Evolutionary conservation across 306 rosid genomes (phyloP).

Genomic region (Citrullus amarus): DNA sequence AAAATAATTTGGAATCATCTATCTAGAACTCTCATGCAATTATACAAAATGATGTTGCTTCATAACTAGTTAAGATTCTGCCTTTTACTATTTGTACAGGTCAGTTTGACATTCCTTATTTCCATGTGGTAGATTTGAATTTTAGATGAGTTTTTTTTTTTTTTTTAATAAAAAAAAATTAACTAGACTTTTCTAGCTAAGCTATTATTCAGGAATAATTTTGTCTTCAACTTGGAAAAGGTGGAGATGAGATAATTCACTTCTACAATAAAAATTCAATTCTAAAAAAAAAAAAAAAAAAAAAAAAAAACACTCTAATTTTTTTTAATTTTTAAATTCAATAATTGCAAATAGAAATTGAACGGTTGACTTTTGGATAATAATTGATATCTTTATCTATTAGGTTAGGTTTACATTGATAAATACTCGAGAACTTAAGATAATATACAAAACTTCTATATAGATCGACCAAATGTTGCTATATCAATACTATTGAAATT

Average conservation of each 20-base stretch:
- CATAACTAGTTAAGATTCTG: background rate
- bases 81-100: background rate
- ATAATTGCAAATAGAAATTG: no score
- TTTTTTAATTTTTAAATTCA: no score
- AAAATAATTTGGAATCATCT: background rate
- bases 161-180: background rate
- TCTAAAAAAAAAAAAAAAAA: no score
- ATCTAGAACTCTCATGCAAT: constrained; percentile 2
- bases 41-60: background rate
- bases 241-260: background rate
- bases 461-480: background rate
- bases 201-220: background rate
- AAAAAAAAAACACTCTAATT: no score
- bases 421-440: no score
- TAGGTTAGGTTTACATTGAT: no score
- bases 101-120: background rate
- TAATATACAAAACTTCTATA: background rate
- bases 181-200: background rate
- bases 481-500: background rate
- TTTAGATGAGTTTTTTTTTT: background rate
- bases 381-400: no score
- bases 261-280: no score
- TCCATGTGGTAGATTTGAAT: background rate
- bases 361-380: no score
- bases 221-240: background rate